A percentile compares a stretch with the other conserved stretches of the same genome.
Conservation (phyloP, 2,329 filamentous ascomycete genomes). For the Lachnellula suecica region DNA sequence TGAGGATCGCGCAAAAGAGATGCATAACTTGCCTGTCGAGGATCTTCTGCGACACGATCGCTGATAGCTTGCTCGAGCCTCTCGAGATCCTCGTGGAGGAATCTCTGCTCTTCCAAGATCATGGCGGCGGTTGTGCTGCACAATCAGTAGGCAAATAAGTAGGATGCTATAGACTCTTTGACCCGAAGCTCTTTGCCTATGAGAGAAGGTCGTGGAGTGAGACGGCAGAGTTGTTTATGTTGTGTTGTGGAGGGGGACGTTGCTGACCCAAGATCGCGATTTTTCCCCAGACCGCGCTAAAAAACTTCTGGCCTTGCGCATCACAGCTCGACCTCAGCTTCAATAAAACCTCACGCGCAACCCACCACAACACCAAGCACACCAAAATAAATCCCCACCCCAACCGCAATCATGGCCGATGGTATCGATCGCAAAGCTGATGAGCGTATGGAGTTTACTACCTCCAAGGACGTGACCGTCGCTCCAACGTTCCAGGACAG, state of each 20-base stretch:
- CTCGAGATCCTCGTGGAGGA: constrained; percentile 94
- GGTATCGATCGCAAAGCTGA: constrained; percentile 87
- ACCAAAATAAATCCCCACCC: neutral
- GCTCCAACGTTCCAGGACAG: constrained; percentile 85
- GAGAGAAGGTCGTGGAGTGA: too few species aligned
- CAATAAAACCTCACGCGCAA: constrained; percentile 2
- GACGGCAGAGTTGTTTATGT: too few species aligned
- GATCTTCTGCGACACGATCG: constrained; percentile 85
- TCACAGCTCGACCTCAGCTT: neutral
- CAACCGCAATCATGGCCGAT: constrained; percentile 70
- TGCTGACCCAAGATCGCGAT: too few species aligned
- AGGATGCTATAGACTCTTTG: too few species aligned
- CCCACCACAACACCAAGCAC: neutral
- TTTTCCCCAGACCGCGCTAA: constrained; percentile 2
- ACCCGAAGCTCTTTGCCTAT: too few species aligned
- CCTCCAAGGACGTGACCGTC: constrained; percentile 95
- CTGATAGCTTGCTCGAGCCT: constrained; percentile 91
- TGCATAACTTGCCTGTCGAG: constrained; percentile 67
- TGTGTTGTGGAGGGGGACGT: too few species aligned
- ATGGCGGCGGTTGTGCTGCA: constrained; percentile 46
- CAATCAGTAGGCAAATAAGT: neutral
- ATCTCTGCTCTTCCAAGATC: constrained; percentile 91
- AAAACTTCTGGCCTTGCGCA: neutral
- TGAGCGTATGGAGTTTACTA: constrained; percentile 97
- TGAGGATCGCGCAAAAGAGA: neutral